These are phyloP conservation scores for Paramarasmius palmivorus DNA, from an alignment of 1,284 basidiomycete species.

Conservation along the genomic window DNA sequence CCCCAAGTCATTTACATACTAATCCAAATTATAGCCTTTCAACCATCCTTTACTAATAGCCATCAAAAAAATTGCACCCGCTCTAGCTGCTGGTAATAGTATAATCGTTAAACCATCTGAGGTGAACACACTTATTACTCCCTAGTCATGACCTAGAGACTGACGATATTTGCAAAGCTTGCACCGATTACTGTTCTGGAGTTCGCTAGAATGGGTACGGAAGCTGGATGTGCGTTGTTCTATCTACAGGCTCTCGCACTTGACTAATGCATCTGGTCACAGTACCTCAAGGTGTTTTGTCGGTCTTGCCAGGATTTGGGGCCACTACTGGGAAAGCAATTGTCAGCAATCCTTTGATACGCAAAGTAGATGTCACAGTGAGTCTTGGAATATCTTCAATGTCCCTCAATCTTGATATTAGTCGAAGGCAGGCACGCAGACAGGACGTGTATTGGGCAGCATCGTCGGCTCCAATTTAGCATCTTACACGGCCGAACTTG, in stretches of 20 bases:
- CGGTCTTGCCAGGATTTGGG: slow-evolving; percentile 73
- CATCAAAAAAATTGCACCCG: slow-evolving; percentile 84
- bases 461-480: slow-evolving; percentile 73
- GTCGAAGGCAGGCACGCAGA: slow-evolving; percentile 70
- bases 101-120: slow-evolving; percentile 84
- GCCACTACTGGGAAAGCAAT: slow-evolving; percentile 62
- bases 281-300: slow-evolving; percentile 78
- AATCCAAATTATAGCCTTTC: slow-evolving; percentile 58
- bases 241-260: neutral
- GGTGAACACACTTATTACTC: slow-evolving; percentile 31
- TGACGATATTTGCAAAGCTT: slow-evolving; percentile 39
- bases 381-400: slow-evolving; percentile 22
- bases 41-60: slow-evolving; percentile 84
- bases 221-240: slow-evolving; percentile 59
- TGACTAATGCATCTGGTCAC: slow-evolving; percentile 6
- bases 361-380: slow-evolving; percentile 83
- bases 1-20: neutral
- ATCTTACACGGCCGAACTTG: slow-evolving; percentile 77
- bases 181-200: slow-evolving; percentile 79
- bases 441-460: slow-evolving; percentile 69
- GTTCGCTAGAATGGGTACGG: slow-evolving; percentile 63
- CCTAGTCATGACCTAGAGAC: neutral
- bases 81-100: slow-evolving; percentile 81
- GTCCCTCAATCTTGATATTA: slow-evolving; percentile 7
- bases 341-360: slow-evolving; percentile 61